Base-by-base conservation (phyloP, 805 yeast species). In the Candida montana region DNA sequence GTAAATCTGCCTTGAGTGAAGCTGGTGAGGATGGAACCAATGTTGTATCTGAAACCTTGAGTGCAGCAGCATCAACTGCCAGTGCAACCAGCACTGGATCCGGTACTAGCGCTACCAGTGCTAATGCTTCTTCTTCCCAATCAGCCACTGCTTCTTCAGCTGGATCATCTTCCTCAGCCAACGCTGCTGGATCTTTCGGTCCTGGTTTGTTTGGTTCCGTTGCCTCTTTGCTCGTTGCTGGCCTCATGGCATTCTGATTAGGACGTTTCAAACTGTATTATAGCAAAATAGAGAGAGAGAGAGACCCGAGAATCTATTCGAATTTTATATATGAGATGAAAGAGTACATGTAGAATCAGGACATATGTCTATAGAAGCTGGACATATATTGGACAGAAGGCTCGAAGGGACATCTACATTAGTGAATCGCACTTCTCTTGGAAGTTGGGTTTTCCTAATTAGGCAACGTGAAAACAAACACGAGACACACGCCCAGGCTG, bases 11-110 rank as follows among this genome's bases (percentile, higher is more conserved):
- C 51, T 59, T 86, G 50, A 61, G 65, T 18, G 74, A 79, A 51
- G 89, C 90, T 52, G 95, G 95, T 59, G 47, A 73, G 46, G 71
- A 74, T 38, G 95, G 95, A 61, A 59, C 78, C 43, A 87, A 88
- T 42, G 47, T 77, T 23, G 69, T 80, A 43, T 57, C 75, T 33
- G 72, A 65, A 39, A 33, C 41, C 19, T 35, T 44, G 28, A 36
- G 52, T 12, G 40, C 29, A 31, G 30, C 36, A 7, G 15, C 37
- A 8, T 31, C 45, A 27, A 19, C 45, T n/a, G 41, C 49, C 32
- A 31, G 51, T 4, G 28, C 46, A 27, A 24, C 51, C 33, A 20
- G 49, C 21, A 24, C 39, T 15, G 10, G 30, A 15, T 38, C 42
- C 29, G 36, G 13, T 27, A 21, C 24, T 36, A 17, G 31, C 16